Evolutionary conservation across 140 eudicot genomes (phyloP).

Genomic region (Artemisia princeps): DNA sequence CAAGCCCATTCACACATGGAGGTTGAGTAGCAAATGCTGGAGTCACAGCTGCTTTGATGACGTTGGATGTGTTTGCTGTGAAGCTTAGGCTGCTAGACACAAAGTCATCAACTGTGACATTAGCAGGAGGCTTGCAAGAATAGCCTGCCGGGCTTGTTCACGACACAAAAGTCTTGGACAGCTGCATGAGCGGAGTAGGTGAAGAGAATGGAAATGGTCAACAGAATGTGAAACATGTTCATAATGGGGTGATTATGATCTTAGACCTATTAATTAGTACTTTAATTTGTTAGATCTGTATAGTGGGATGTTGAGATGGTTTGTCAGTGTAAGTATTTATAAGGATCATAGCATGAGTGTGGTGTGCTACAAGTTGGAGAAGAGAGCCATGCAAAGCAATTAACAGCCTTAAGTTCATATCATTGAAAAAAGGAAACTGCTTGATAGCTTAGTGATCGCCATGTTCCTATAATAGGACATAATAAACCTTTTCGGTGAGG

Average conservation of each 20-base stretch:
- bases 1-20: constrained; percentile 74
- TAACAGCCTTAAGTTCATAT: no score
- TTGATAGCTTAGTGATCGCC: no score
- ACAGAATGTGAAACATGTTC: constrained; percentile 37
- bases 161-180: constrained; percentile 72
- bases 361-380: no score
- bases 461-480: no score
- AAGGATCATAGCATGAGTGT: no score
- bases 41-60: constrained; percentile 76
- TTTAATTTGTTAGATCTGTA: constrained; percentile 2
- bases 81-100: constrained; percentile 1
- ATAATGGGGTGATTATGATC: background rate
- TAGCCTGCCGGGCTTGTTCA: constrained; percentile 67
- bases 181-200: constrained; percentile 36
- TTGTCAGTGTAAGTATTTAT: background rate
- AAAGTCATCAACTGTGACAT: no score
- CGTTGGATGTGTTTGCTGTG: constrained; percentile 75
- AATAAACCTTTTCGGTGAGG: no score
- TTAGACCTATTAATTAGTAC: constrained; percentile 1
- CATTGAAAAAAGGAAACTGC: background rate
- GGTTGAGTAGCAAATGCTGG: constrained; percentile 70
- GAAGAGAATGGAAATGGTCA: constrained; percentile 33
- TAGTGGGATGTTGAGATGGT: constrained; percentile 11
- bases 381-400: no score
- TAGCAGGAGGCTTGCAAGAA: constrained; percentile 40